phyloP scores from a whole-genome alignment of 2,329 filamentous ascomycete species.

The Blastomyces emzantsi region DNA sequence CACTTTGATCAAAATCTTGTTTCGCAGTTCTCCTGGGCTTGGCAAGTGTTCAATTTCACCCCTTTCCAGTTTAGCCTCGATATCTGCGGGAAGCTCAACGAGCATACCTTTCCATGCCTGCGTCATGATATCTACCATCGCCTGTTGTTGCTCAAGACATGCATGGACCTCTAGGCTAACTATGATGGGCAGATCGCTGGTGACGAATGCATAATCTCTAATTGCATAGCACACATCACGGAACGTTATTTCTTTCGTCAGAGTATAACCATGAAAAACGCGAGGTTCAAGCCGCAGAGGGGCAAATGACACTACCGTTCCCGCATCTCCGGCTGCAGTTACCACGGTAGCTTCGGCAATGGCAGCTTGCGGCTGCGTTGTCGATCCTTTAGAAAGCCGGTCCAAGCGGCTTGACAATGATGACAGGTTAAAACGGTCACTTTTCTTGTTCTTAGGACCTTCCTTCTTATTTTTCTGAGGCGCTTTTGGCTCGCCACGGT shows the following conservation, averaged over 20 bases:
- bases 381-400: conserved; percentile 6
- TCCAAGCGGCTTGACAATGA: conserved; percentile 16
- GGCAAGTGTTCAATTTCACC: conserved; percentile 45
- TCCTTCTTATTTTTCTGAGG: conserved; percentile 18
- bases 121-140: conserved; percentile 91
- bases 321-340: conserved; percentile 13
- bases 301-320: conserved; percentile 1
- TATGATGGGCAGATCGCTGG: conserved; percentile 71
- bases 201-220: conserved; percentile 65
- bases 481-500: conserved; percentile 9
- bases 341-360: background rate
- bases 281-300: conserved; percentile 53
- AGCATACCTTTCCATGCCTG: conserved; percentile 73
- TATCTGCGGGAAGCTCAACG: conserved; percentile 54
- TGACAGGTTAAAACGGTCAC: conserved; percentile 16
- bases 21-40: conserved; percentile 59
- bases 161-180: conserved; percentile 90
- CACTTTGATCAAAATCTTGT: conserved; percentile 78
- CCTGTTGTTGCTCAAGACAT: conserved; percentile 68
- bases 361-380: conserved; percentile 1
- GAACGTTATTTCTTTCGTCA: conserved; percentile 80
- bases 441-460: conserved; percentile 20
- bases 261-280: conserved; percentile 77
- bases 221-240: conserved; percentile 77
- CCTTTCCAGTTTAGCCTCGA: conserved; percentile 40